These are phyloP conservation scores for Paraphaeosphaeria minitans DNA, from an alignment of 2,329 filamentous ascomycete species.

Conservation along the genomic window DNA sequence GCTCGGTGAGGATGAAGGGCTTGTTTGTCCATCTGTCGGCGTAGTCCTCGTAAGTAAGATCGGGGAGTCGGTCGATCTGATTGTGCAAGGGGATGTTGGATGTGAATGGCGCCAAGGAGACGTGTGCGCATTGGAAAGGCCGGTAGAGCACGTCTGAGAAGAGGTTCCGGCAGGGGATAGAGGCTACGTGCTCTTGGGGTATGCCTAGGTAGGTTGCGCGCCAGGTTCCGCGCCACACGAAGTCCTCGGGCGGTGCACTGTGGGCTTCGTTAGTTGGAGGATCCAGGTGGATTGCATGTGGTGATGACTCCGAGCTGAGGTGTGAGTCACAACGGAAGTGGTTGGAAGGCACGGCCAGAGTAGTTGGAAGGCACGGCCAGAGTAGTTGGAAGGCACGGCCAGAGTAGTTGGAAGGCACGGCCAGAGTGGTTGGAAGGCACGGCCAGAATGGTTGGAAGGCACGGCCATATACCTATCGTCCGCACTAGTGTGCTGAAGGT, in stretches of 20 bases:
- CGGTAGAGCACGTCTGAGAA: slow-evolving; percentile 91
- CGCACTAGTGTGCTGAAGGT: not conserved
- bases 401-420: slow-evolving; percentile 21
- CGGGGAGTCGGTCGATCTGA: slow-evolving; percentile 70
- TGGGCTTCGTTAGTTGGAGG: slow-evolving; percentile 15
- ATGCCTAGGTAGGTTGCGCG: slow-evolving; percentile 75
- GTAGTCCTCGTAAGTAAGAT: slow-evolving; percentile 76
- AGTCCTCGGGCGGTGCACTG: slow-evolving; percentile 53
- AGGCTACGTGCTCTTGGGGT: slow-evolving; percentile 57
- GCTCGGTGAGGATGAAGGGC: slow-evolving; percentile 85
- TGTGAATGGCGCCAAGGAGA: slow-evolving; percentile 69
- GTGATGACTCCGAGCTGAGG: not conserved
- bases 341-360: not conserved
- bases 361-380: not conserved
- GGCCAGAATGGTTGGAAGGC: not conserved
- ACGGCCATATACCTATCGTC: not conserved
- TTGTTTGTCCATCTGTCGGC: slow-evolving; percentile 74
- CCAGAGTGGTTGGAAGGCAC: not conserved
- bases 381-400: not conserved
- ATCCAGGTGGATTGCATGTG: slow-evolving; percentile 1
- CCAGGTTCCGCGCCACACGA: slow-evolving; percentile 83
- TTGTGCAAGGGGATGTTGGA: slow-evolving; percentile 74
- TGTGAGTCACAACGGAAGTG: slow-evolving; percentile 20
- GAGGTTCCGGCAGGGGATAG: slow-evolving; percentile 74
- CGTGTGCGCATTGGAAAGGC: slow-evolving; percentile 86